Evolutionary conservation across 441 rosid genomes (phyloP), one percentile per base, ranked within the genome.

Genomic region (Adansonia grandidieri): DNA sequence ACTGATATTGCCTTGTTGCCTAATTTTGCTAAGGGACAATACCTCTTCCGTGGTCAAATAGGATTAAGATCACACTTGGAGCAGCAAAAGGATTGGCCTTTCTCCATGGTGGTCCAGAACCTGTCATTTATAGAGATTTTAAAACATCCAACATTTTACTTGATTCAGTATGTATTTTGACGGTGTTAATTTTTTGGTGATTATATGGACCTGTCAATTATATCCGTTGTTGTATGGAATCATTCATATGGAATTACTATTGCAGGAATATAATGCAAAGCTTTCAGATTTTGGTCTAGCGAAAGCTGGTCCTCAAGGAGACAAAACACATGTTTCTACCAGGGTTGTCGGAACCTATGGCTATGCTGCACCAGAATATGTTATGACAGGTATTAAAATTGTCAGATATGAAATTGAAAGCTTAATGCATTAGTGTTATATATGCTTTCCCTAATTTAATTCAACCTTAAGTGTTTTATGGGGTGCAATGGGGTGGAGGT

Each of bases 41-140:
- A 53, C 88, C 90, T 75, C 90, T 87, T 71, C 90, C 88, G 4
- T 85, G 90, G 88, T 75, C 82, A 66, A 81, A 80, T 79, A 82
- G 90, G 79, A 85, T 87, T 56, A 85, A 87, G 72, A 68, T 68
- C 11, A 17, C 72, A 19, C 56, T 68, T 20, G 72, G 87, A 0
- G 90, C 90, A 0, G 90, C 91, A 57, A 88, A 88, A 79, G 91
- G 91, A 68, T 79, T 88, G 81, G 89, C 87, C 76, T 86, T 88
- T 79, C 86, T 88, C 72, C 91, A 88, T 17, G 86, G 91, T 78
- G 88, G 88, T 72, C 74, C 86, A 24, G 82, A 88, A 73, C 89
- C 91, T 0, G 91, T 86, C 71, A 88, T 88, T 42, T 88, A 88
- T 67, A 81, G 91, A 77, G 91, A 88, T 79, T 88, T 88, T 71